Evolutionary conservation across 176 grass and related monocot species (phyloP).

Genomic region (Panicum miliaceum): DNA sequence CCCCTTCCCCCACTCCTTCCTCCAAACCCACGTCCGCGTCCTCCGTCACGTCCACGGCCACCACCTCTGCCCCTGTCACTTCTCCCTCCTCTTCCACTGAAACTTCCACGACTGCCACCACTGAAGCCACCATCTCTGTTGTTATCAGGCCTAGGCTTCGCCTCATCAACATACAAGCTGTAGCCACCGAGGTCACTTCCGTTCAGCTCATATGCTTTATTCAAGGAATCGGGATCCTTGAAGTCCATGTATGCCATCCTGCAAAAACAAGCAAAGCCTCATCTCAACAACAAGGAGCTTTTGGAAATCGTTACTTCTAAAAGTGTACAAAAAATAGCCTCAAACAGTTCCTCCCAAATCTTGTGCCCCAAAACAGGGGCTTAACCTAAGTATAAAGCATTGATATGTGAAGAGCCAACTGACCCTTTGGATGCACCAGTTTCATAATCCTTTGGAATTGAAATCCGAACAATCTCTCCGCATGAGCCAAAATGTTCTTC

Average conservation of each 20-base stretch:
- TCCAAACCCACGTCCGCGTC: conserved; percentile 43
- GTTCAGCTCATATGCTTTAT: conserved; percentile 60
- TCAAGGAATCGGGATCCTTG: conserved; percentile 47
- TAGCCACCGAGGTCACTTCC: conserved; percentile 60
- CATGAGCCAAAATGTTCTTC: conserved; percentile 77
- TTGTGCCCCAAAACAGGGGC: not conserved
- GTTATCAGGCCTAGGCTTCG: conserved; percentile 55
- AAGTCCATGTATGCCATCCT: conserved; percentile 86
- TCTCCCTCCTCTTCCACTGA: conserved; percentile 35
- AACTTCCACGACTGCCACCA: conserved; percentile 21
- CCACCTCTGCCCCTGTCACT: conserved; percentile 17
- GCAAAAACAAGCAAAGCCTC: conserved; percentile 12
- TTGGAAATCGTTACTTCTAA: not conserved
- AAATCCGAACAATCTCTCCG: conserved; percentile 66
- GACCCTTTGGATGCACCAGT: conserved; percentile 65
- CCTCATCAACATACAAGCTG: conserved; percentile 62
- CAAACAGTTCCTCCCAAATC: not conserved
- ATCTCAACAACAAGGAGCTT: not conserved
- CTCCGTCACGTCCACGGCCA: conserved; percentile 26
- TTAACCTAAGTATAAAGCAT: not conserved
- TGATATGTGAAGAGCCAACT: conserved; percentile 32
- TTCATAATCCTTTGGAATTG: conserved; percentile 76
- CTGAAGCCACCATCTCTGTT: conserved; percentile 44
- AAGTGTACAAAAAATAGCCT: not conserved
- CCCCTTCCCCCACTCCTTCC: conserved; percentile 38